Conservation (phyloP, 805 yeast genomes). For the Myxozyma geophila region DNA sequence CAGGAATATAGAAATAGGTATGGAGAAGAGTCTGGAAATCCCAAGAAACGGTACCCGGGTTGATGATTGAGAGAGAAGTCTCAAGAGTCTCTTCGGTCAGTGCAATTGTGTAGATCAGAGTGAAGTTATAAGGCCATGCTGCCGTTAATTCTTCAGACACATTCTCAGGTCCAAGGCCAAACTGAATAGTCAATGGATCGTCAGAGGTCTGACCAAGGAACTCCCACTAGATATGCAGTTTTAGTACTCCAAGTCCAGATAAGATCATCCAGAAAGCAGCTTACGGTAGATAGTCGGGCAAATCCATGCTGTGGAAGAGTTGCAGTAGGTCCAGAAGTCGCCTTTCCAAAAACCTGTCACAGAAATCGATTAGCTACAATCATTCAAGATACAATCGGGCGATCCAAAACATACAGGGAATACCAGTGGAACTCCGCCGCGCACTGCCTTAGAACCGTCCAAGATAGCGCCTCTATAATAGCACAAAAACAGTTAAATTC, state of each 20-base stretch:
- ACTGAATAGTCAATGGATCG: constrained; percentile 79
- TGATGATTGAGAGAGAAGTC: constrained; percentile 76
- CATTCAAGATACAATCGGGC: neutral
- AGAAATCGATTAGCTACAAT: neutral
- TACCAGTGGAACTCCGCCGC: constrained; percentile 97
- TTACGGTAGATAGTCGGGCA: constrained; percentile 72
- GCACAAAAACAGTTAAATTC: constrained; percentile 46
- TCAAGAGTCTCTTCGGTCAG: constrained; percentile 62
- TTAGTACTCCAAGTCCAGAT: neutral
- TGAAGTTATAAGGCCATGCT: constrained; percentile 75
- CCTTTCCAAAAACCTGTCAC: constrained; percentile 60
- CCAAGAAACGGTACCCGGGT: constrained; percentile 66
- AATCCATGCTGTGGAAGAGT: constrained; percentile 94
- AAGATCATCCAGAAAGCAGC: neutral
- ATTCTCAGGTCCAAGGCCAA: constrained; percentile 86
- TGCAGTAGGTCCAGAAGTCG: constrained; percentile 60
- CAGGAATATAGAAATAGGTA: constrained; percentile 76
- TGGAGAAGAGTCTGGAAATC: constrained; percentile 96
- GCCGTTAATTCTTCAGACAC: constrained; percentile 63
- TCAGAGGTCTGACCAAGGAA: constrained; percentile 82
- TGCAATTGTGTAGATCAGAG: constrained; percentile 70
- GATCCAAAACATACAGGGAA: constrained; percentile 62
- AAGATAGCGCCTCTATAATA: constrained; percentile 65
- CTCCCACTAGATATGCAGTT: constrained; percentile 64
- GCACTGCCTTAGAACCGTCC: constrained; percentile 91